These are phyloP conservation scores for Arthroderma uncinatum DNA, from an alignment of 2,329 filamentous ascomycete genomes.

Conservation along the genomic window DNA sequence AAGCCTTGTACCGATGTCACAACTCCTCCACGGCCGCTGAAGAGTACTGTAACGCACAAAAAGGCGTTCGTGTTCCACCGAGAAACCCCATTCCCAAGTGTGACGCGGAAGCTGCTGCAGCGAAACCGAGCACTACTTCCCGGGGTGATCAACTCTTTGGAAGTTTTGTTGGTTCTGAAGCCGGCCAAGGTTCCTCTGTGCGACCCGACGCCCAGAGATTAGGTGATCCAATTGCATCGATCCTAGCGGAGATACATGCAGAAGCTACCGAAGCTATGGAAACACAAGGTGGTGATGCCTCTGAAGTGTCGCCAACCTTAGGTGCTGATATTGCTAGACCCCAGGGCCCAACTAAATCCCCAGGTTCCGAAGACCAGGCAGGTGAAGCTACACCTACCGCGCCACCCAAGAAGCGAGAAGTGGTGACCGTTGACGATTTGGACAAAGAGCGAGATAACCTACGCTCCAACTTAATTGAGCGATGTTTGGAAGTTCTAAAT, in stretches of 20 bases:
- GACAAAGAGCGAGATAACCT: constrained; percentile 64
- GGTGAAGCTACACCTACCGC: constrained; percentile 15
- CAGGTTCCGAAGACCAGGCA: constrained; percentile 19
- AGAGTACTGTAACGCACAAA: constrained; percentile 64
- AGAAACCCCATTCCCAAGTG: constrained; percentile 56
- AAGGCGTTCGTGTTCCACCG: constrained; percentile 45
- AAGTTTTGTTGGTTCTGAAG: neutral
- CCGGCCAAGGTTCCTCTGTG: neutral
- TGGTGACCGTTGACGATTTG: constrained; percentile 60
- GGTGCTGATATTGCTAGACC: constrained; percentile 20
- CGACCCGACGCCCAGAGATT: constrained; percentile 3
- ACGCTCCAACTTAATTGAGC: constrained; percentile 69
- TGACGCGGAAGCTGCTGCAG: constrained; percentile 36
- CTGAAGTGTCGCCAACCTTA: constrained; percentile 32
- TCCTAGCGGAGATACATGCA: constrained; percentile 14
- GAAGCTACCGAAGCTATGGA: constrained; percentile 23
- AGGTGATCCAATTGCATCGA: constrained; percentile 13
- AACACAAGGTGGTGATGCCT: constrained; percentile 25
- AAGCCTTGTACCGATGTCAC: constrained; percentile 74
- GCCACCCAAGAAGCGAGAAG: constrained; percentile 22
- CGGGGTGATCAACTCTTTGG: constrained; percentile 11
- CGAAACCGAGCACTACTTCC: constrained; percentile 15
- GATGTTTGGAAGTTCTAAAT: constrained; percentile 80
- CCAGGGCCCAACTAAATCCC: constrained; percentile 8
- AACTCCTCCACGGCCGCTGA: constrained; percentile 49